These are phyloP conservation scores for Discostella stelligera DNA, from an alignment of 352 stramenopile genomes.

Conservation along the genomic window DNA sequence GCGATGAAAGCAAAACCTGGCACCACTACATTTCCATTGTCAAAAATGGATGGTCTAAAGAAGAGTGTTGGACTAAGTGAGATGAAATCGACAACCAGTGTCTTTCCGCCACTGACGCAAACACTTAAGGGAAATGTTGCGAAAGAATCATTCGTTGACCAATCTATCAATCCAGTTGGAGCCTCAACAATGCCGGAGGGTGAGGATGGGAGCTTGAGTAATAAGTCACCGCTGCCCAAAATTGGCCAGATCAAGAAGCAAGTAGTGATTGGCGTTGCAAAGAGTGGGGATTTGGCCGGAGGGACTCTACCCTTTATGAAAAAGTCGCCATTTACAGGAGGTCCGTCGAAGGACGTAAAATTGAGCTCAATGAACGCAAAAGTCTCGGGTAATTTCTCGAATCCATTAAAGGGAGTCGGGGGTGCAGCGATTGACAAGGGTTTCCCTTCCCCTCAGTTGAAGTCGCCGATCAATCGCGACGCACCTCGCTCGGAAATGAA, in stretches of 20 bases:
- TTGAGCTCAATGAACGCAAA: background rate
- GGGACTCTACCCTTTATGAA: slow-evolving; percentile 6
- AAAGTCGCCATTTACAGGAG: slow-evolving; percentile 2
- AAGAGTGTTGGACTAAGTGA: slow-evolving; percentile 14
- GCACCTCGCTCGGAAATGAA: background rate
- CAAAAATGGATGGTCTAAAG: slow-evolving; percentile 11
- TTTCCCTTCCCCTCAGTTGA: background rate
- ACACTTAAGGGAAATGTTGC: background rate
- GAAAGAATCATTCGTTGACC: slow-evolving; percentile 1
- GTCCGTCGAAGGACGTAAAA: background rate
- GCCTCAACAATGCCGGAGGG: background rate
- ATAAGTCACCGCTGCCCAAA: background rate
- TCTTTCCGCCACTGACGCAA: background rate
- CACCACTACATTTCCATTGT: background rate
- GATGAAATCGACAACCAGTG: background rate
- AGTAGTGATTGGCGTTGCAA: background rate
- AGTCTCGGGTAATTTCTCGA: background rate
- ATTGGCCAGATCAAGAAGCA: background rate
- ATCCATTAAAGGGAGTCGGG: background rate
- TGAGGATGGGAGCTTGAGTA: background rate
- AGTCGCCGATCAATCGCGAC: slow-evolving; percentile 1
- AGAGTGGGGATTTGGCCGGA: background rate
- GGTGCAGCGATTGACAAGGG: background rate
- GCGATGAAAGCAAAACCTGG: background rate
- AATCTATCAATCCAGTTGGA: background rate